Base-by-base conservation (phyloP, 768 basidiomycete genomes). In the Lepiota brunneoincarnata region DNA sequence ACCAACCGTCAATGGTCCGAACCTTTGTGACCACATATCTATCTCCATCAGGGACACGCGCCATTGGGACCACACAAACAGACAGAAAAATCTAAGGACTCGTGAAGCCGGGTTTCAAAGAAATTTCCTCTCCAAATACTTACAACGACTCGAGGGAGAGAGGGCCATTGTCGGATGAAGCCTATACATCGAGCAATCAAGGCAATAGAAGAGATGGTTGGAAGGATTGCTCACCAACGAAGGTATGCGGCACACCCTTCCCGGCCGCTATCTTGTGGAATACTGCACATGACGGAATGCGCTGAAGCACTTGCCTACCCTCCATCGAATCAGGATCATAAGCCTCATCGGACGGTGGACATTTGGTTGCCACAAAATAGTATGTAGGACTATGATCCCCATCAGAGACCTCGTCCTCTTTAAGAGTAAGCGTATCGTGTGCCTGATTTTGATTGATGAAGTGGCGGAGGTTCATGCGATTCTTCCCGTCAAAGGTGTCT, bases 81-180 rank as follows among this genome's bases (percentile, higher is more conserved):
- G 83, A 81, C 14, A 87, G 71, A 68, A 89, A 88, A 35, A 89
- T 77, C 80, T 86, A 51, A 31, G 15, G 50, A 56, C 44, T 28
- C 14, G 6, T 10, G 11, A 49, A 28, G n/a, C 5, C 21, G 15
- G 24, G 1, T 11, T 17, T 28, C n/a, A 18, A 20, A 1, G 20
- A 21, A 24, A 44, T 26, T 36, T 36, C 40, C 39, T n/a, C 28
- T 15, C 38, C 18, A 18, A 40, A n/a, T 18, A 75, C 81, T 58
- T 59, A 84, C 84, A 15, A 84, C 78, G 23, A 87, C 76, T 2
- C 76, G 72, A 31, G 87, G 87, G n/a, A 89, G 73, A 15, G 84
- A 78, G 18, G 86, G 86, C 81, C 84, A 84, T 61, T 81, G 84
- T 3, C 79, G 75, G 26, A 87, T 69, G 63, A 87, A 84, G 1